These are phyloP conservation scores for Puya raimondii DNA, from an alignment of 176 grass and related monocot genomes.

Conservation along the genomic window DNA sequence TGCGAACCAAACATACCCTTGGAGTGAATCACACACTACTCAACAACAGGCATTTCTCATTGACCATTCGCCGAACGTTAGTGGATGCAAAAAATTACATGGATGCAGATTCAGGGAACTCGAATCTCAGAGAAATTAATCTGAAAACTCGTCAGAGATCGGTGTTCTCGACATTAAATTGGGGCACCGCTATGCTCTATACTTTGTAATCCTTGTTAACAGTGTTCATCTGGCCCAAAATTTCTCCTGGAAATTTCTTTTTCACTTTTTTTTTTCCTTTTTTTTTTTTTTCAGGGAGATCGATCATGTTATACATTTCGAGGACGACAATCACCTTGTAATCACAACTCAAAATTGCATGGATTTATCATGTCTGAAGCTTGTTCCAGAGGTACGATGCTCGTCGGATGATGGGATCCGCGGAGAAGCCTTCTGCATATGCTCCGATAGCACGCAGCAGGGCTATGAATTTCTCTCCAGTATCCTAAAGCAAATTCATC, in stretches of 20 bases:
- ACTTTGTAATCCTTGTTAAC: no score
- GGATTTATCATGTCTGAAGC: constrained; percentile 30
- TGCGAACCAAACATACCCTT: no score
- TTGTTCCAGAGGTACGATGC: constrained; percentile 68
- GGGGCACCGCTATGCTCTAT: no score
- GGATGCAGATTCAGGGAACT: no score
- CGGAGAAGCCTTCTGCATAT: constrained; percentile 84
- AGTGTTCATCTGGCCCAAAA: no score
- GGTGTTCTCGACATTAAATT: no score
- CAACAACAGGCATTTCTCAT: no score
- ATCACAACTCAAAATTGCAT: background rate
- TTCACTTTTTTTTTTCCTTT: background rate
- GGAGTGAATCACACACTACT: no score
- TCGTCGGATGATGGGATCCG: constrained; percentile 67
- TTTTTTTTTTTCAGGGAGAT: background rate
- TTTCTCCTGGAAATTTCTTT: background rate
- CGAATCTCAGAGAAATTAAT: no score
- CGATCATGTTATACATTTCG: background rate
- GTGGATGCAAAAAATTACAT: no score
- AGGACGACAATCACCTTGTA: background rate
- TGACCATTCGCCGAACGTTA: no score
- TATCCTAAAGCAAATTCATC: constrained; percentile 40
- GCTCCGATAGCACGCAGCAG: constrained; percentile 79
- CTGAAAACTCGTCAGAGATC: no score
- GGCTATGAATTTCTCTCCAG: constrained; percentile 71